phyloP scores from a whole-genome alignment of 2,329 filamentous ascomycete species.

The Leptosphaerulina australis region DNA sequence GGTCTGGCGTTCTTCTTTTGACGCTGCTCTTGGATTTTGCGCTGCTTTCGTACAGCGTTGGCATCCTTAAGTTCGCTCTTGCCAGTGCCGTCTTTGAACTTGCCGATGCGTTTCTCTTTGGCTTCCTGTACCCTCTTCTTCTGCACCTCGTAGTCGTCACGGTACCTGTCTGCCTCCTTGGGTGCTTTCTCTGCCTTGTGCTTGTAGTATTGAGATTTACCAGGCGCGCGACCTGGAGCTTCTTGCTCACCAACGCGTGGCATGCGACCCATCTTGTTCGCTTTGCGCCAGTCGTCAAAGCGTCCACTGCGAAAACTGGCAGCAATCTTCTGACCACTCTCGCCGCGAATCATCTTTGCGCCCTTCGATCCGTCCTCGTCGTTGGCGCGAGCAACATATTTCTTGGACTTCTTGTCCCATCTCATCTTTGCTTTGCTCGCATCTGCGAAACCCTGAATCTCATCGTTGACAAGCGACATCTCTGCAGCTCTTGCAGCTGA shows the following conservation, averaged over 20 bases:
- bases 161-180: conserved; percentile 89
- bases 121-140: conserved; percentile 90
- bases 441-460: conserved; percentile 79
- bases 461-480: conserved; percentile 93
- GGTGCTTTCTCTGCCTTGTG: conserved; percentile 88
- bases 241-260: conserved; percentile 86
- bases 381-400: conserved; percentile 90
- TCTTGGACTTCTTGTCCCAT: conserved; percentile 96
- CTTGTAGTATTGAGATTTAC: conserved; percentile 61
- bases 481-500: conserved; percentile 83
- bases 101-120: conserved; percentile 79
- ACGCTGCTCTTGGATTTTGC: conserved; percentile 76
- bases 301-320: conserved; percentile 91
- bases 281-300: conserved; percentile 90
- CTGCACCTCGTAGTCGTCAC: conserved; percentile 87
- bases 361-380: conserved; percentile 89
- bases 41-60: conserved; percentile 83
- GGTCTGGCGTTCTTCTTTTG: conserved; percentile 89
- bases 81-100: conserved; percentile 72
- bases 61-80: conserved; percentile 81
- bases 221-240: conserved; percentile 39
- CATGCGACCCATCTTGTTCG: conserved; percentile 78
- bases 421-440: conserved; percentile 78
- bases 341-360: conserved; percentile 77
- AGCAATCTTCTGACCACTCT: conserved; percentile 94